phyloP scores from a whole-genome alignment of 345 rosid genomes.

The Acer negundo region DNA sequence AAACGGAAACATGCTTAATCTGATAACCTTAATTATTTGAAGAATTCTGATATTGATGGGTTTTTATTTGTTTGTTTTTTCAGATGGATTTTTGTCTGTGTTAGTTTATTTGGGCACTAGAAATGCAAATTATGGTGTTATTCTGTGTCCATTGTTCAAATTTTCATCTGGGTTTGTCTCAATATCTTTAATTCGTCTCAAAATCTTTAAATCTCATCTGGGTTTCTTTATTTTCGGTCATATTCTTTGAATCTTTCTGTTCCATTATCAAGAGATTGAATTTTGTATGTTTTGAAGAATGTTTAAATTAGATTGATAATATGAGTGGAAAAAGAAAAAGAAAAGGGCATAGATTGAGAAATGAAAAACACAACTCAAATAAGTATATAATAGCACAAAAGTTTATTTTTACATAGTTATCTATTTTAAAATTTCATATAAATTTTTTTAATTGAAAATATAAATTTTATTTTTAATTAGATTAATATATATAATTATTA shows the following conservation, averaged over 20 bases:
- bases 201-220: conserved; percentile 14
- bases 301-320: background rate
- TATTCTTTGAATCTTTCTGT: background rate
- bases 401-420: too few relatives aligned
- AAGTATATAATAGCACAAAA: too few relatives aligned
- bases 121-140: background rate
- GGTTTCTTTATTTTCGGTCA: conserved; percentile 4
- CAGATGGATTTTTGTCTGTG: background rate
- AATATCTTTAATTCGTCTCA: conserved; percentile 11
- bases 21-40: background rate
- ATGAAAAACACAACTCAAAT: too few relatives aligned
- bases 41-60: background rate
- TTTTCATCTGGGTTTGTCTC: conserved; percentile 11
- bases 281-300: background rate
- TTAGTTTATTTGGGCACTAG: background rate
- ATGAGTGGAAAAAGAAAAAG: background rate
- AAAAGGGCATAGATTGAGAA: too few relatives aligned
- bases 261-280: background rate
- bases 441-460: too few relatives aligned
- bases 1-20: background rate
- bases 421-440: too few relatives aligned
- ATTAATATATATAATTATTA: too few relatives aligned
- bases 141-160: background rate
- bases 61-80: background rate
- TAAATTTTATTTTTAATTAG: too few relatives aligned